Evolutionary conservation across 2,329 filamentous ascomycete species (phyloP), one percentile per base, ranked within the genome.

Genomic region (Epichloe hybrida): DNA sequence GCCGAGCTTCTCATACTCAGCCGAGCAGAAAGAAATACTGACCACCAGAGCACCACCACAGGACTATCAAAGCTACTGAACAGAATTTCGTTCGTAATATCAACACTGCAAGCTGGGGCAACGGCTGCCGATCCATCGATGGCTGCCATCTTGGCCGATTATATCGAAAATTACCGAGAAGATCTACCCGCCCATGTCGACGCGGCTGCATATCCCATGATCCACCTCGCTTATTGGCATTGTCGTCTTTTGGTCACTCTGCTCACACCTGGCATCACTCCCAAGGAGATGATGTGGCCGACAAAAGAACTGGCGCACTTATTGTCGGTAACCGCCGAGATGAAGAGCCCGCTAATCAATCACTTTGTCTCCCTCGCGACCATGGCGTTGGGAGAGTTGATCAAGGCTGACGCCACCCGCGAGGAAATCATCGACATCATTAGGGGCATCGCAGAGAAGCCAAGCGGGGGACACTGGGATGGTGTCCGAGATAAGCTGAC

Each of bases 211-310:
- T 70, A 75, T 46, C 77, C 78, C 3, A 61, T 83, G 35, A 71
- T 87, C 2, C 79, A 84, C 57, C 71, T 88, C 23, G 77, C 77
- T 17, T 87, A 85, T 65, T 86, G 84, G 77, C 82, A 87, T 62
- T 74, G 79, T 56, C 79, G 81, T 54, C 71, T 87, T 8, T 69
- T 88, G 17, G 72, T 79, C 9, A 79, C 81, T 48, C 72, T 86
- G 2, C 69, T 82, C 50, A 77, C 75, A 38, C 74, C 78, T 1
- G 72, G 72, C 11, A 71, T 75, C 1, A 75, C 76, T 40, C 71
- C 78, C 0, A 66, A 71, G 2, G 76, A 84, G 52, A 71, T 83
- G 15, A 66, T 85, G 20, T 80, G 77, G 63, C 75, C 80, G 5
- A 78, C 79, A 27, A 72, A 73, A 53, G 75, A 81, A 58, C 72